Conservation (phyloP, 164 flowering plant species). For the Echeveria elegans region DNA sequence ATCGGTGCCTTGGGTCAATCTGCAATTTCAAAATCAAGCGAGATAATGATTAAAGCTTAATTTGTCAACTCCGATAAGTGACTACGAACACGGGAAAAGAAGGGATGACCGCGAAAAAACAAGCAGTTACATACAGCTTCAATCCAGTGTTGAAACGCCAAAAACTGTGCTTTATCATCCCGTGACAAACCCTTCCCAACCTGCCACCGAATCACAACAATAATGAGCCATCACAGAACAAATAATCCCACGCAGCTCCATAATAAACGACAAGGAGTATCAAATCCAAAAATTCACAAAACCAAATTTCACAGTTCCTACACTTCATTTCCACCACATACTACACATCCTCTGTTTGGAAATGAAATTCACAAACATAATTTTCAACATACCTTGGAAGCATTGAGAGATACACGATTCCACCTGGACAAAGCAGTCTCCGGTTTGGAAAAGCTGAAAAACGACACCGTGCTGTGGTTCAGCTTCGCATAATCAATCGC, state of each 20-base stretch:
- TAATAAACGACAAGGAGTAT: neutral
- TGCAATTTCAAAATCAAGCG: slow-evolving; percentile 11
- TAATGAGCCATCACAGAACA: neutral
- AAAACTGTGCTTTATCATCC: slow-evolving; percentile 59
- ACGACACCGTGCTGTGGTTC: slow-evolving; percentile 68
- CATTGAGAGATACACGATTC: slow-evolving; percentile 51
- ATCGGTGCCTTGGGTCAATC: slow-evolving; percentile 94
- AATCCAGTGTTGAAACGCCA: slow-evolving; percentile 94
- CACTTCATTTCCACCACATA: too few relatives aligned
- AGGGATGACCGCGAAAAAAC: neutral
- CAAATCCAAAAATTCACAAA: neutral
- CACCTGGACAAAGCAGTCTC: slow-evolving; percentile 62
- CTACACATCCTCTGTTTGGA: too few relatives aligned
- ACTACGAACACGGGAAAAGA: neutral
- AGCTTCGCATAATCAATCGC: slow-evolving; percentile 62
- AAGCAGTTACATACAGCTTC: slow-evolving; percentile 79
- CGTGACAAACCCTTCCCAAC: slow-evolving; percentile 75
- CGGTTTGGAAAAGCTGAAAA: slow-evolving; percentile 46
- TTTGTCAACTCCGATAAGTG: neutral
- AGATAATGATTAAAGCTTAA: too few relatives aligned
- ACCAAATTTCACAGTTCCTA: too few relatives aligned
- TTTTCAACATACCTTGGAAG: slow-evolving; percentile 46
- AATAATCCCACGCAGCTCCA: neutral
- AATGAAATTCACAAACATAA: neutral
- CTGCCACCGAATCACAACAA: slow-evolving; percentile 19